Conservation (phyloP, 345 rosid species). For the Rhodomyrtus tomentosa region DNA sequence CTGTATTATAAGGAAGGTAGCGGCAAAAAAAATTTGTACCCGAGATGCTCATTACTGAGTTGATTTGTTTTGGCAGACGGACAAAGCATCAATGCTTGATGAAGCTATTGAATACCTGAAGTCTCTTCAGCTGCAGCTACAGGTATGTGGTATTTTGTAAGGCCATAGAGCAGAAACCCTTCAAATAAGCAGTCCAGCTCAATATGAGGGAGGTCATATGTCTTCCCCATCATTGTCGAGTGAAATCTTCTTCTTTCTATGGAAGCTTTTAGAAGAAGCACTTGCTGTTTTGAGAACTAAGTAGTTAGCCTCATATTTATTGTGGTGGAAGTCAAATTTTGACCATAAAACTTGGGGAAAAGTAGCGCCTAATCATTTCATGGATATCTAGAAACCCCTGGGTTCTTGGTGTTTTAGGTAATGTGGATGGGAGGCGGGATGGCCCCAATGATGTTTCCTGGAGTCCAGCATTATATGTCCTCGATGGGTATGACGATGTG, state of each 20-base stretch:
- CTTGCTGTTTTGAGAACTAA: background rate
- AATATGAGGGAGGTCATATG: background rate
- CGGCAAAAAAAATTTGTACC: background rate
- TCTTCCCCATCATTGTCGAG: background rate
- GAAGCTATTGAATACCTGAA: constrained; percentile 90
- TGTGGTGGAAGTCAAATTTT: background rate
- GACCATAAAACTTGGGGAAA: background rate
- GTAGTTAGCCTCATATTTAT: background rate
- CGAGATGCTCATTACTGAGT: background rate
- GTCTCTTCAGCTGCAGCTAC: constrained; percentile 89
- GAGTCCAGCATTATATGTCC: constrained; percentile 49
- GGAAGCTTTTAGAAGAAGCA: background rate
- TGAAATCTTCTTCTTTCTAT: background rate
- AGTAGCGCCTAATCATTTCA: background rate
- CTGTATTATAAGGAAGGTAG: background rate
- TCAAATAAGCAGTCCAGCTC: background rate
- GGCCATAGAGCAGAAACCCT: background rate
- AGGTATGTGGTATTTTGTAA: constrained; percentile 20
- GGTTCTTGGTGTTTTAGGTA: constrained; percentile 30
- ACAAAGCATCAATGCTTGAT: constrained; percentile 89
- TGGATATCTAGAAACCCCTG: background rate
- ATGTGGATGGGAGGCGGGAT: constrained; percentile 92
- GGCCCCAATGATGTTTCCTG: constrained; percentile 85
- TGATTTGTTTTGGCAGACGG: constrained; percentile 40
- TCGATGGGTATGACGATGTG: constrained; percentile 44